Evolutionary conservation across 306 rosid species (phyloP).

Genomic region (Cicer judaicum): DNA sequence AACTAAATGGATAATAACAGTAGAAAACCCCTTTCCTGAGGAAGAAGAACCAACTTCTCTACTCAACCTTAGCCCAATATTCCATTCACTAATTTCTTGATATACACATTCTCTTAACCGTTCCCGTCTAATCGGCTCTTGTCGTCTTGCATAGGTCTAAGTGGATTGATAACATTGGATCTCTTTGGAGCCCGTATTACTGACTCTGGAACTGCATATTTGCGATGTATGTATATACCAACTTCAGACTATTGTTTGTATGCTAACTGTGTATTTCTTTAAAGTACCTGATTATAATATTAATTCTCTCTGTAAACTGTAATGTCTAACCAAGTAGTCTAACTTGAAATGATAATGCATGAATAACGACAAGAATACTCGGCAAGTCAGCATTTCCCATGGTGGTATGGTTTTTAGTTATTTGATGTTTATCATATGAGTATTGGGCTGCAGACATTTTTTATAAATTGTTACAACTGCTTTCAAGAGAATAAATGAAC

Average conservation of each 20-base stretch:
- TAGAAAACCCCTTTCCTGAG: background rate
- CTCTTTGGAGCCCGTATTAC: constrained; percentile 93
- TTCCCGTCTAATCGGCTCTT: constrained; percentile 21
- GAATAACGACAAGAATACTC: background rate
- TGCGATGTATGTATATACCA: constrained; percentile 66
- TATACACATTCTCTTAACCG: background rate
- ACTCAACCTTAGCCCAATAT: background rate
- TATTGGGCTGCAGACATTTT: constrained; percentile 1
- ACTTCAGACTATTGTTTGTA: constrained; percentile 26
- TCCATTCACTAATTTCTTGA: background rate
- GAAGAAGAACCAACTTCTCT: background rate
- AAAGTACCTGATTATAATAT: background rate
- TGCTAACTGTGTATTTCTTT: constrained; percentile 10
- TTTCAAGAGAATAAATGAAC: constrained; percentile 10
- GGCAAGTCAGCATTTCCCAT: background rate
- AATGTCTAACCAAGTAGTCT: constrained; percentile 6
- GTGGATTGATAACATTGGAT: constrained; percentile 83
- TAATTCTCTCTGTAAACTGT: background rate
- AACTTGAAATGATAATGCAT: constrained; percentile 13
- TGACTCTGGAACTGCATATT: constrained; percentile 73
- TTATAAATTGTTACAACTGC: constrained; percentile 15
- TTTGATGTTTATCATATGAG: constrained; percentile 18
- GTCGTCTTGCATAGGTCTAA: constrained; percentile 64
- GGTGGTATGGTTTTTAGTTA: background rate
- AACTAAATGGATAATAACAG: background rate